A percentile compares a stretch with the other conserved stretches of the same genome.
These are phyloP conservation scores for Phytopythium cucurbitacearum DNA, from an alignment of 352 stramenopile genomes.

Conservation along the genomic window DNA sequence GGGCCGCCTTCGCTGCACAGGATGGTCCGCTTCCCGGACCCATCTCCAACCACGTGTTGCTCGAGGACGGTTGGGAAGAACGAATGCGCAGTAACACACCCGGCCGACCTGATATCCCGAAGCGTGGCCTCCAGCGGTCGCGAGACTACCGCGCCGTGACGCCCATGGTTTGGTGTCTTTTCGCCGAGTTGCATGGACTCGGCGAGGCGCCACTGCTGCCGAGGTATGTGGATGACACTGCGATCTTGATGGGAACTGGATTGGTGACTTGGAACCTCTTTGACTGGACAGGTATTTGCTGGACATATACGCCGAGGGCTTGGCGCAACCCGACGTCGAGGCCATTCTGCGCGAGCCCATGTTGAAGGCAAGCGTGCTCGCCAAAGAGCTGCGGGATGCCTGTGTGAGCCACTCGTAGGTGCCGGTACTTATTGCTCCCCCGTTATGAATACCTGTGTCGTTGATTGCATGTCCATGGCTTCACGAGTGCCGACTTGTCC, in stretches of 20 bases:
- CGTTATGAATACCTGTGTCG: not conserved
- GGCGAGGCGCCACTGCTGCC: constrained; percentile 42
- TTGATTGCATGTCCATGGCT: not conserved
- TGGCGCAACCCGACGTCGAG: constrained; percentile 28
- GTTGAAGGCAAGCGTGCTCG: constrained; percentile 36
- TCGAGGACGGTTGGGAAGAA: constrained; percentile 45
- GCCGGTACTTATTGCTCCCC: too few relatives aligned
- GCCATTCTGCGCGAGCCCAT: constrained; percentile 33
- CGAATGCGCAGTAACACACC: constrained; percentile 18
- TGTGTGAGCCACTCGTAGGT: constrained; percentile 15
- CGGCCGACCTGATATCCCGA: constrained; percentile 38
- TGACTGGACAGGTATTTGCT: constrained; percentile 27
- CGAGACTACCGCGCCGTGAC: constrained; percentile 67
- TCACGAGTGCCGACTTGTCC: not conserved
- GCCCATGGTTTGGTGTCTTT: constrained; percentile 73
- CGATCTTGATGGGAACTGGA: not conserved
- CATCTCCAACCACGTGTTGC: constrained; percentile 49
- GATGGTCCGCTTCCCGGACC: constrained; percentile 41
- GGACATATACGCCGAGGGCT: constrained; percentile 38
- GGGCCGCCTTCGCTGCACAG: constrained; percentile 47
- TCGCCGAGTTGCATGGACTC: constrained; percentile 54
- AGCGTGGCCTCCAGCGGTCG: constrained; percentile 34
- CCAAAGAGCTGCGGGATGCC: constrained; percentile 37
- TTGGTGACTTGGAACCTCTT: not conserved
- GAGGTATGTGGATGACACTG: constrained; percentile 3